A percentile compares a stretch with the other conserved stretches of the same genome.
These are phyloP conservation scores for Fennellomyces sp. DNA, from an alignment of 371 early-diverging fungal genomes.

Conservation along the genomic window DNA sequence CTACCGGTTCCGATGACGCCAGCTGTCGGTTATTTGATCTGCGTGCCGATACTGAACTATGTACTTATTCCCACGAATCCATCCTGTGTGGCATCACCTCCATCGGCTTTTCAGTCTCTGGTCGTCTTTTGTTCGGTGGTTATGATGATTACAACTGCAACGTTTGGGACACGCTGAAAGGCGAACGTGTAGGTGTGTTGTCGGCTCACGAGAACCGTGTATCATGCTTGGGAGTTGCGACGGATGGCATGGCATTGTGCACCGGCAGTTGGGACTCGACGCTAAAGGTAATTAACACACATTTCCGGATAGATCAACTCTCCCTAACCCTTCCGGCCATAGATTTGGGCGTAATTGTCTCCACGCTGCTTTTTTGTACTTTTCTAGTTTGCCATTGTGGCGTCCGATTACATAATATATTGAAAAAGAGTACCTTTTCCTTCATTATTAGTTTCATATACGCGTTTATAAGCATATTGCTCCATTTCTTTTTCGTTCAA, in stretches of 20 bases:
- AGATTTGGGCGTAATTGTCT: conserved; percentile 3
- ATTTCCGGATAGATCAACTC: neutral
- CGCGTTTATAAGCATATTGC: too few relatives aligned
- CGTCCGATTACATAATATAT: too few relatives aligned
- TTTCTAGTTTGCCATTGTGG: too few relatives aligned
- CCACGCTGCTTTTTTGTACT: too few relatives aligned
- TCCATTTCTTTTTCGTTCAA: too few relatives aligned
- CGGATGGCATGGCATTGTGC: conserved; percentile 96
- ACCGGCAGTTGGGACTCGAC: conserved; percentile 97
- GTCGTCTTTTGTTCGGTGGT: conserved; percentile 95
- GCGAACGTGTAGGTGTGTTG: conserved; percentile 91
- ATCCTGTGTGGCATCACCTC: conserved; percentile 97
- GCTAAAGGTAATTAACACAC: conserved; percentile 57
- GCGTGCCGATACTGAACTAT: conserved; percentile 96
- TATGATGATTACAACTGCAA: conserved; percentile 99
- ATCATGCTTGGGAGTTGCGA: conserved; percentile 93
- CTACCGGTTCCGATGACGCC: conserved; percentile 97
- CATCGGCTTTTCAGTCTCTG: conserved; percentile 93
- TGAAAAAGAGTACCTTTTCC: too few relatives aligned
- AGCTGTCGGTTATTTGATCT: conserved; percentile 96
- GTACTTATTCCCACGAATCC: conserved; percentile 94
- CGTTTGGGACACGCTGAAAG: conserved; percentile 98
- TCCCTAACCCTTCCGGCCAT: neutral
- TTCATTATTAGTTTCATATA: too few relatives aligned
- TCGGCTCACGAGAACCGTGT: conserved; percentile 96